Evolutionary conservation across 208 protist species (phyloP).

Genomic region (Tritrichomonas foetus): DNA sequence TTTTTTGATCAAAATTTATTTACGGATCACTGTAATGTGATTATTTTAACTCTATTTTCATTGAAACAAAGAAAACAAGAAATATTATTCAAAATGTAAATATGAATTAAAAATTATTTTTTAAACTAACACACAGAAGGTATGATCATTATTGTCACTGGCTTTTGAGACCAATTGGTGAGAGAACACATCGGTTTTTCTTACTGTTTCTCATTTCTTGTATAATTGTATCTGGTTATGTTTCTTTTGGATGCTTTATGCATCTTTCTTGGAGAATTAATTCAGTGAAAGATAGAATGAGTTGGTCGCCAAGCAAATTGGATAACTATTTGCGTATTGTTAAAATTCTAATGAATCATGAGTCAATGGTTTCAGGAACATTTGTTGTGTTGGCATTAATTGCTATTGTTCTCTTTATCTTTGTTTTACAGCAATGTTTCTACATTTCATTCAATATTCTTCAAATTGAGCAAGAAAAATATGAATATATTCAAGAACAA

Average conservation of each 20-base stretch:
- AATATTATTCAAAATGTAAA: no score
- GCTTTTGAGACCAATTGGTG: neutral
- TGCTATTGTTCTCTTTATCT: neutral
- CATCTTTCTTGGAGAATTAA: neutral
- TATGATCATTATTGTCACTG: slow-evolving; percentile 40
- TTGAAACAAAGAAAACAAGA: no score
- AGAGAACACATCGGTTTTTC: neutral
- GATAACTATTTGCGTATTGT: neutral
- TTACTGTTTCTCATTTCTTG: neutral
- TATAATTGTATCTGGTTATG: neutral
- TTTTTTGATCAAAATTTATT: no score
- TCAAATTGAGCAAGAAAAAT: neutral
- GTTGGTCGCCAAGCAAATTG: no score
- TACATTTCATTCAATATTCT: neutral
- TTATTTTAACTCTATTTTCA: no score
- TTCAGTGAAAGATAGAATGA: neutral
- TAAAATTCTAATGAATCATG: neutral
- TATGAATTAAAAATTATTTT: no score
- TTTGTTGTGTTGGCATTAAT: neutral
- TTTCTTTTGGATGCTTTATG: neutral
- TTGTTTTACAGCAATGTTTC: neutral
- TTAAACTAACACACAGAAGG: slow-evolving; percentile 37
- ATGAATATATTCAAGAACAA: neutral
- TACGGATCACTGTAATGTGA: no score
- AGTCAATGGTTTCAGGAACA: neutral